Conservation (phyloP, 768 basidiomycete species). For the Tulasnella sp. region DNA sequence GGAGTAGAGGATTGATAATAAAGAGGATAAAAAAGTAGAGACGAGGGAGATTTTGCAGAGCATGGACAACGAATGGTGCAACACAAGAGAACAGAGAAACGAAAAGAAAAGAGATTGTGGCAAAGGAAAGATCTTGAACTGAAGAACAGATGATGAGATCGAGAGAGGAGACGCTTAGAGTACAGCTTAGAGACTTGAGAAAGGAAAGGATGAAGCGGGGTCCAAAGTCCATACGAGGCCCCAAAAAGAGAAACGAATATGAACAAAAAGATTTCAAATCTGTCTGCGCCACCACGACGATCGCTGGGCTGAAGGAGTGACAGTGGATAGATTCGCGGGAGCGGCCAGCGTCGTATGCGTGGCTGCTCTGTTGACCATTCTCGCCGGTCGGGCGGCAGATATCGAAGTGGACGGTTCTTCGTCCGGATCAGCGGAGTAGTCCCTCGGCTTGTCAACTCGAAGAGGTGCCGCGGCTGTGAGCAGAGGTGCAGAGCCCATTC, state of each 20-base stretch:
- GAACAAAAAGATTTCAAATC: background rate
- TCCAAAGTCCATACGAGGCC: background rate
- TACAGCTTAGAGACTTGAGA: background rate
- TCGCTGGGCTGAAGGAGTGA: background rate
- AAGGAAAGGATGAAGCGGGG: background rate
- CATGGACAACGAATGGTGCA: background rate
- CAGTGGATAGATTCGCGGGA: background rate
- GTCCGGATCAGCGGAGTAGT: constrained; percentile 15
- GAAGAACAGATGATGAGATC: background rate
- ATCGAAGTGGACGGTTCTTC: background rate
- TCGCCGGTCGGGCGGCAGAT: background rate
- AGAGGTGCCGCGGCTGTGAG: background rate
- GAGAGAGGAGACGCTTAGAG: background rate
- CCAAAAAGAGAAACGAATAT: background rate
- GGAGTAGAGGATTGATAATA: background rate
- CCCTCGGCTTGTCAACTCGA: background rate
- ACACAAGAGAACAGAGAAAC: background rate
- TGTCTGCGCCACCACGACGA: background rate
- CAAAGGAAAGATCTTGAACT: background rate
- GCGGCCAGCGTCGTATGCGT: background rate
- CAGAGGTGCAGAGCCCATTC: background rate
- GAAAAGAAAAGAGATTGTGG: background rate
- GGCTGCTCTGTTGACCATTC: background rate
- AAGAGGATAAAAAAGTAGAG: background rate
- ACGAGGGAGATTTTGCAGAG: background rate